Percentiles rank a stretch among this genome's conserved stretches.
phyloP scores from a whole-genome alignment of 805 yeast genomes.

The Kodamaea jinghongensis region DNA sequence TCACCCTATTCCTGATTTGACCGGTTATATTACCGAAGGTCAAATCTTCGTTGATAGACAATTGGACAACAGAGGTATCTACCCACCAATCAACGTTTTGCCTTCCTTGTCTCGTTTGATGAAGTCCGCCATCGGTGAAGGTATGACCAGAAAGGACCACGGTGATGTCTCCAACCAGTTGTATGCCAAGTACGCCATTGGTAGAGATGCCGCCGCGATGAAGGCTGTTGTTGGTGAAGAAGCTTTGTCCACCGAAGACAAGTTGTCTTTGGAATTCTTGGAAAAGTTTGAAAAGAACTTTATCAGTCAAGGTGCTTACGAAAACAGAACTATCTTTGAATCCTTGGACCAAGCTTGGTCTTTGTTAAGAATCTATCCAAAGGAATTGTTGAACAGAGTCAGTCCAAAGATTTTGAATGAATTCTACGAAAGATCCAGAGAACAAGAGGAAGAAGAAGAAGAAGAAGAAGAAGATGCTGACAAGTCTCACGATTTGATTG shows the following conservation, averaged over 20 bases:
- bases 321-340: slow-evolving; percentile 90
- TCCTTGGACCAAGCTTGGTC: slow-evolving; percentile 98
- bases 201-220: slow-evolving; percentile 99
- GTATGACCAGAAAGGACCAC: slow-evolving; percentile 99
- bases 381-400: slow-evolving; percentile 97
- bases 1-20: slow-evolving; percentile 99
- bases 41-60: slow-evolving; percentile 98
- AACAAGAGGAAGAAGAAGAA: slow-evolving; percentile 46
- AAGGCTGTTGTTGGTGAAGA: slow-evolving; percentile 99
- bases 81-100: slow-evolving; percentile 97
- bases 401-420: slow-evolving; percentile 95
- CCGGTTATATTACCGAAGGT: slow-evolving; percentile 99
- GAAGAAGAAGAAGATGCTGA: slow-evolving; percentile 35
- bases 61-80: slow-evolving; percentile 92
- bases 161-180: slow-evolving; percentile 99
- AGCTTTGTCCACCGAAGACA: slow-evolving; percentile 96
- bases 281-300: slow-evolving; percentile 97
- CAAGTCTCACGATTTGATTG: slow-evolving; percentile 42
- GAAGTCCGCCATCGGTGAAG: slow-evolving; percentile 99
- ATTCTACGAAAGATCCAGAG: slow-evolving; percentile 88
- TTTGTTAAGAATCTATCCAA: slow-evolving; percentile 95
- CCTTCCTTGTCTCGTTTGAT: slow-evolving; percentile 97
- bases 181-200: slow-evolving; percentile 98
- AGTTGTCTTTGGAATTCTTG: slow-evolving; percentile 92
- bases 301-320: slow-evolving; percentile 95